phyloP scores from a whole-genome alignment of 371 early-diverging fungal species.

The Lichtheimia corymbifera region DNA sequence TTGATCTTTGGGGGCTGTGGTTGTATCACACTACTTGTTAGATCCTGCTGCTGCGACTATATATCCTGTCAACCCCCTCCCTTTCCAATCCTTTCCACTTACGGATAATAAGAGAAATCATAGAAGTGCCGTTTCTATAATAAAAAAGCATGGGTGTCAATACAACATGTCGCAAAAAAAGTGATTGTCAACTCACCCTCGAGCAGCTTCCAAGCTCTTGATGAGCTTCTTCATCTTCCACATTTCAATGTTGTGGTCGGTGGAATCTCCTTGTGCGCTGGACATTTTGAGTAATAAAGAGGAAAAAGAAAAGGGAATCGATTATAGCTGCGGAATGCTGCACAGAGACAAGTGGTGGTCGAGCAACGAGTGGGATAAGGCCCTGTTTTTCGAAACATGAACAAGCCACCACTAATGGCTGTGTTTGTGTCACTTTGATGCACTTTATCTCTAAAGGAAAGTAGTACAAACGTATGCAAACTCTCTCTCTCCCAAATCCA shows the following conservation, averaged over 20 bases:
- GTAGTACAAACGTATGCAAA: too few species aligned
- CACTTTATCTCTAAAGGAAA: too few species aligned
- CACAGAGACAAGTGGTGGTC: too few species aligned
- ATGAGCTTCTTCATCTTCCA: constrained; percentile 99
- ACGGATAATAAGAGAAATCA: constrained; percentile 99
- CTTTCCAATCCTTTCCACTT: constrained; percentile 22
- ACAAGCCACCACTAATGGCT: too few species aligned
- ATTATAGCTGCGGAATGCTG: too few species aligned
- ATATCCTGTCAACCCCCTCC: not conserved
- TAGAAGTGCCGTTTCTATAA: constrained; percentile 97
- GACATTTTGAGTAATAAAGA: constrained; percentile 16
- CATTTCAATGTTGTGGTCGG: constrained; percentile 86
- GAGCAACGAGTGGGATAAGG: too few species aligned
- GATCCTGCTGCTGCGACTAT: not conserved
- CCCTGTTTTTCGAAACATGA: too few species aligned
- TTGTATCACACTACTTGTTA: not conserved
- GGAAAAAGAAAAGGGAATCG: too few species aligned
- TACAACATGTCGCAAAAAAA: not conserved
- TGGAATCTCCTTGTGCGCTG: constrained; percentile 8
- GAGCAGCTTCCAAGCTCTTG: constrained; percentile 92
- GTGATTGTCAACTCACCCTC: constrained; percentile 74
- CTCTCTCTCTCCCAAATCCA: too few species aligned
- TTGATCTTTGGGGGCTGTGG: constrained; percentile 89
- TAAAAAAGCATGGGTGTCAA: not conserved
- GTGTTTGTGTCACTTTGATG: too few species aligned